These are phyloP conservation scores for Triticum dicoccoides DNA, from an alignment of 176 grass and related monocot species.

Conservation along the genomic window DNA sequence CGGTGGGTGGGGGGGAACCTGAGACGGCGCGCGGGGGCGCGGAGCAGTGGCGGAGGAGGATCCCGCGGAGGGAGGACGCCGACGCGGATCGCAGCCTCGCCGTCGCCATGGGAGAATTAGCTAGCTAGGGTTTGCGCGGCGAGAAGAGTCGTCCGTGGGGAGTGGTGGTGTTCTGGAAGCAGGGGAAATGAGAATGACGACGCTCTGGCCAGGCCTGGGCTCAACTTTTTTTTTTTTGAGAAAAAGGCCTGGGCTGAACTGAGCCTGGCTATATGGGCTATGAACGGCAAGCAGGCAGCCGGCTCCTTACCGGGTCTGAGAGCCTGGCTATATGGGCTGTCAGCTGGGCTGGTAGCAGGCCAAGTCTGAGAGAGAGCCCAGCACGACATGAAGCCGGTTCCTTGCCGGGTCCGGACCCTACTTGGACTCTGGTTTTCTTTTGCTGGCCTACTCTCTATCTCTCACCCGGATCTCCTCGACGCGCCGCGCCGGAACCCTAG, in stretches of 20 bases:
- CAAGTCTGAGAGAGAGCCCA: neutral
- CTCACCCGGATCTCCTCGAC: neutral
- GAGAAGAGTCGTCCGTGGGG: neutral
- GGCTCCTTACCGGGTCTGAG: too few species aligned
- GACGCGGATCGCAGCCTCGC: constrained; percentile 45
- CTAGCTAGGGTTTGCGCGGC: constrained; percentile 36
- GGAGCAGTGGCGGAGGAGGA: neutral
- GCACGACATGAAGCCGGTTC: neutral
- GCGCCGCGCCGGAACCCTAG: constrained; percentile 41
- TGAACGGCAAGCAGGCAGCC: too few species aligned
- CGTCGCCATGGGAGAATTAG: neutral
- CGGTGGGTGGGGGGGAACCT: constrained; percentile 7
- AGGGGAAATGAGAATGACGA: neutral
- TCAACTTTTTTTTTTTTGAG: neutral
- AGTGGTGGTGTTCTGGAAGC: neutral
- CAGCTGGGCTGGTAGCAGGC: neutral
- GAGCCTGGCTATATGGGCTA: too few species aligned
- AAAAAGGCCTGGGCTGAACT: too few species aligned
- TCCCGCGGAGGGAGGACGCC: constrained; percentile 29
- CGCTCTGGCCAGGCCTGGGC: neutral
- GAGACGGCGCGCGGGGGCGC: neutral
- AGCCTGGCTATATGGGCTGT: neutral
- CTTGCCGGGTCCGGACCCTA: neutral
- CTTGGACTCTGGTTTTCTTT: neutral
- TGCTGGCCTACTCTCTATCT: neutral